Percentiles rank a stretch among this genome's conserved stretches.
Conservation (phyloP, 495 filamentous ascomycete species). For the Pseudoneurospora amorphoporcata region DNA sequence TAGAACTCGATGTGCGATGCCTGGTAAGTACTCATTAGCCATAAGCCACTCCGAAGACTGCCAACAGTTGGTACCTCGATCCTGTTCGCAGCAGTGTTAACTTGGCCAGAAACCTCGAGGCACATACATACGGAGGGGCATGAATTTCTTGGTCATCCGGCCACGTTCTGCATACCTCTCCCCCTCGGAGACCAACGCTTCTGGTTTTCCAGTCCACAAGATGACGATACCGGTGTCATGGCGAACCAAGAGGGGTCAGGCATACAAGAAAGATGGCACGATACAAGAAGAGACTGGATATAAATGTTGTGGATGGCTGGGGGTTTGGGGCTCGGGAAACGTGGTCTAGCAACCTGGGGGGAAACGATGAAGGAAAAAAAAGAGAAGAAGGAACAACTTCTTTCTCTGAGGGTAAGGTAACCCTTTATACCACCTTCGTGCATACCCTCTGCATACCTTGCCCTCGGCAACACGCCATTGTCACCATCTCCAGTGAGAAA, state of each 20-base stretch:
- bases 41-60: neutral
- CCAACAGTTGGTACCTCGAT: neutral
- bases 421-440: too few species aligned
- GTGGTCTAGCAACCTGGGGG: neutral
- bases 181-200: too few species aligned
- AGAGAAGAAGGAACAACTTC: too few species aligned
- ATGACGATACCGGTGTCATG: too few species aligned
- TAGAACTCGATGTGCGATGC: neutral
- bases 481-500: too few species aligned
- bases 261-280: neutral
- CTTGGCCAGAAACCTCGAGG: neutral
- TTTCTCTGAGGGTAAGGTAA: too few species aligned
- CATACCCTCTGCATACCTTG: too few species aligned
- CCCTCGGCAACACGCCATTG: too few species aligned
- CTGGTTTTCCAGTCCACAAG: too few species aligned
- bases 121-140: neutral
- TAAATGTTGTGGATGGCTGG: neutral
- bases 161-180: neutral
- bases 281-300: neutral
- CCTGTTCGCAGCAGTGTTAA: neutral
- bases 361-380: neutral
- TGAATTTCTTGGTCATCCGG: neutral
- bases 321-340: neutral
- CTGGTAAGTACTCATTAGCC: neutral
- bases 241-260: neutral